Conservation (phyloP, 768 basidiomycete species). For the Cyathus striatus region DNA sequence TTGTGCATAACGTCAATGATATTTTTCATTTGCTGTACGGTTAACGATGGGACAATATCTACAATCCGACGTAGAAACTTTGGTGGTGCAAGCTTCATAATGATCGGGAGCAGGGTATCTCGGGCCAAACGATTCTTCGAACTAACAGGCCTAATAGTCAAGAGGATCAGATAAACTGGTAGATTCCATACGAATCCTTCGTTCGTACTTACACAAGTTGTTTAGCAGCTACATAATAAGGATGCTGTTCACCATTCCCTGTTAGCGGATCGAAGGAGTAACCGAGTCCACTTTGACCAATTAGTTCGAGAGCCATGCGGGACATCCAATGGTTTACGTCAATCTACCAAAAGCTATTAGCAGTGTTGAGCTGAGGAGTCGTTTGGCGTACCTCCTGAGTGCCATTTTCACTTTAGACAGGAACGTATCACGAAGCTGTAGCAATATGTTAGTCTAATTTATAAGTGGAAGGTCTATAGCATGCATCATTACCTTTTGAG, state of each 20-base stretch:
- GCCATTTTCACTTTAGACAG: constrained; percentile 19
- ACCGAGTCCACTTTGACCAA: constrained; percentile 44
- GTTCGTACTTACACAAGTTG: constrained; percentile 23
- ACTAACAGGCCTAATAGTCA: too few relatives aligned
- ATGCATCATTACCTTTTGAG: constrained; percentile 15
- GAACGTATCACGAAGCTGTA: constrained; percentile 22
- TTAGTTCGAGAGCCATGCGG: constrained; percentile 41
- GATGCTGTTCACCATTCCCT: constrained; percentile 21
- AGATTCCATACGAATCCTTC: too few relatives aligned
- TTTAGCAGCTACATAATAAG: constrained; percentile 25
- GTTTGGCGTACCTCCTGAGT: constrained; percentile 19
- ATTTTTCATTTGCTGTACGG: constrained; percentile 19
- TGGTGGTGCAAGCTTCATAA: constrained; percentile 20
- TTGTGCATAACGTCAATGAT: constrained; percentile 28
- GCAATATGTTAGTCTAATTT: neutral
- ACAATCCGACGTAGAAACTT: constrained; percentile 26
- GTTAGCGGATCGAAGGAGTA: constrained; percentile 35
- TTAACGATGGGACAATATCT: constrained; percentile 23
- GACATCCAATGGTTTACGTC: constrained; percentile 30
- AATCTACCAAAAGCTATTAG: constrained; percentile 14
- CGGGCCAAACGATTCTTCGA: too few relatives aligned
- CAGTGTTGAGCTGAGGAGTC: neutral
- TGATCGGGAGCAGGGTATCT: too few relatives aligned
- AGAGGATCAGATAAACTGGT: too few relatives aligned
- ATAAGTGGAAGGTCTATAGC: neutral